Evolutionary conservation across 441 rosid species (phyloP).

Genomic region (Monsonia emarginata): DNA sequence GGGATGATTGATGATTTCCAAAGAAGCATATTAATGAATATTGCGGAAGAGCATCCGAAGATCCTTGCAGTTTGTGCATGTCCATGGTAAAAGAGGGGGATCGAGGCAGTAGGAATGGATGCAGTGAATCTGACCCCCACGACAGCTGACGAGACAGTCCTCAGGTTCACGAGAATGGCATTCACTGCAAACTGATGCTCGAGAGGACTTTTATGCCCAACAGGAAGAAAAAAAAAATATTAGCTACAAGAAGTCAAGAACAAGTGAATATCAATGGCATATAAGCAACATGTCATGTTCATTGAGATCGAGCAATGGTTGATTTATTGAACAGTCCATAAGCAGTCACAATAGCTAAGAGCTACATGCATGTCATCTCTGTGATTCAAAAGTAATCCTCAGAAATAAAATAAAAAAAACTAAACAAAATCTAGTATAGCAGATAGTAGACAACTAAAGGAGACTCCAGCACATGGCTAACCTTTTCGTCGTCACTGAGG

Average conservation of each 20-base stretch:
- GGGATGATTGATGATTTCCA: background rate
- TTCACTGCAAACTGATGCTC: conserved; percentile 40
- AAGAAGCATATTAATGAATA: conserved; percentile 20
- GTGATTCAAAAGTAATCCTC: background rate
- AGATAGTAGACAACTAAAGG: background rate
- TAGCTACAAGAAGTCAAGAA: conserved; percentile 2
- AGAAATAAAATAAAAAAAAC: background rate
- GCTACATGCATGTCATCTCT: background rate
- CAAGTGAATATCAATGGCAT: conserved; percentile 1
- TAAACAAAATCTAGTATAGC: background rate
- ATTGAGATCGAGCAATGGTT: background rate
- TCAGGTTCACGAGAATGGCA: conserved; percentile 62
- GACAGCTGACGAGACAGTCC: conserved; percentile 66
- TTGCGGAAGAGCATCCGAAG: conserved; percentile 46
- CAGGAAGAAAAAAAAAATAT: background rate
- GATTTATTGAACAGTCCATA: background rate
- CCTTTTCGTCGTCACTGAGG: background rate
- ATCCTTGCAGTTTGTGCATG: conserved; percentile 72
- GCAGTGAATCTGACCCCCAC: conserved; percentile 45
- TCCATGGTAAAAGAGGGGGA: conserved; percentile 77
- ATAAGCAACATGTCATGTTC: background rate
- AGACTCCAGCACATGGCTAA: background rate
- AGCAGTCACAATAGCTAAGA: background rate
- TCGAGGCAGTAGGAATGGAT: conserved; percentile 81
- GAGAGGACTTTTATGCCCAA: conserved; percentile 27